phyloP scores from a whole-genome alignment of 2,329 filamentous ascomycete species.

The Pochonia chlamydosporia region DNA sequence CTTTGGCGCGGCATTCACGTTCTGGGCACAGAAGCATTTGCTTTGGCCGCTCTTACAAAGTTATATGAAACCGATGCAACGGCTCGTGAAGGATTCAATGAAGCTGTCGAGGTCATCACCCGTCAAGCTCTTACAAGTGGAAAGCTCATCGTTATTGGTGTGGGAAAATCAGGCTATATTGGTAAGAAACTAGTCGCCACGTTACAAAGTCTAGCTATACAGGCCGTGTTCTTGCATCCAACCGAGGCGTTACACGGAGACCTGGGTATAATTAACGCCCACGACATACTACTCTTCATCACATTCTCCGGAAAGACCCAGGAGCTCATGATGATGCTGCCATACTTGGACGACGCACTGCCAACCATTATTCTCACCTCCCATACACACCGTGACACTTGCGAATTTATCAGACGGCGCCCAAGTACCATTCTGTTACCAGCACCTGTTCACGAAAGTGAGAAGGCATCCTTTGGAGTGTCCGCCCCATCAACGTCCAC shows the following conservation, averaged over 20 bases:
- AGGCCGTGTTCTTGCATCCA: slow-evolving; percentile 78
- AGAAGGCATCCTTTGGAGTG: slow-evolving; percentile 76
- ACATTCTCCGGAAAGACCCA: slow-evolving; percentile 85
- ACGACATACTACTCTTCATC: slow-evolving; percentile 79
- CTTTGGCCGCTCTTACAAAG: slow-evolving; percentile 66
- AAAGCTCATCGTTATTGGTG: slow-evolving; percentile 79
- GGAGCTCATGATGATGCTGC: slow-evolving; percentile 71
- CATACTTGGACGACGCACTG: slow-evolving; percentile 63
- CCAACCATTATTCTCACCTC: slow-evolving; percentile 76
- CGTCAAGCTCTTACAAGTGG: slow-evolving; percentile 55
- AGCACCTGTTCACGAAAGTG: slow-evolving; percentile 76
- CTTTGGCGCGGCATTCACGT: slow-evolving; percentile 70
- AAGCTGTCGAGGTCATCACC: slow-evolving; percentile 65
- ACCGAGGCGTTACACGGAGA: slow-evolving; percentile 92
- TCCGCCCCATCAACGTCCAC: slow-evolving; percentile 87
- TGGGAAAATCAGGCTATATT: slow-evolving; percentile 91
- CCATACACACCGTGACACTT: slow-evolving; percentile 59
- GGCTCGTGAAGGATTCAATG: slow-evolving; percentile 64
- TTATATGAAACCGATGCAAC: slow-evolving; percentile 66
- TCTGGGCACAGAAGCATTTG: slow-evolving; percentile 73
- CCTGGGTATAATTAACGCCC: slow-evolving; percentile 68
- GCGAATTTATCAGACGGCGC: slow-evolving; percentile 59
- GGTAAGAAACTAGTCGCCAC: slow-evolving; percentile 88
- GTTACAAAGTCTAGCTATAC: slow-evolving; percentile 82
- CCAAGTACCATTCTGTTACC: slow-evolving; percentile 70